These are phyloP conservation scores for Pythium dissotocum DNA, from an alignment of 352 stramenopile species.

Conservation along the genomic window DNA sequence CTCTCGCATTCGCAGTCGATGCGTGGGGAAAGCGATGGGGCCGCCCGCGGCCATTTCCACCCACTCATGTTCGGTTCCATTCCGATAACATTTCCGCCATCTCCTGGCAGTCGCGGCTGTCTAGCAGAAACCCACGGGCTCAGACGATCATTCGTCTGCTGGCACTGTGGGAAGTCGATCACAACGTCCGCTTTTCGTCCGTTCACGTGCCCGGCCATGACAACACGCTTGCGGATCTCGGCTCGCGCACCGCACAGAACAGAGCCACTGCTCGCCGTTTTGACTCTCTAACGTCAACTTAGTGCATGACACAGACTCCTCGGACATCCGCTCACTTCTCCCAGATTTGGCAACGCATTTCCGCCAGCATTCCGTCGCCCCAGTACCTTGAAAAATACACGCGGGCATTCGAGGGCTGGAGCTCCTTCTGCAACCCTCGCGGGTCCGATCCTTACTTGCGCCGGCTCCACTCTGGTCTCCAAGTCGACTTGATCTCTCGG, in stretches of 20 bases:
- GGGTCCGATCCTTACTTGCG: background rate
- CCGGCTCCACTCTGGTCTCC: background rate
- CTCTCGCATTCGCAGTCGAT: background rate
- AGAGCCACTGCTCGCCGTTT: background rate
- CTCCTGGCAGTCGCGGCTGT: constrained; percentile 18
- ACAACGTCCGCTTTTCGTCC: background rate
- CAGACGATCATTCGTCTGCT: constrained; percentile 9
- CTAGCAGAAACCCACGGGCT: constrained; percentile 3
- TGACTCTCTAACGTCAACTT: background rate
- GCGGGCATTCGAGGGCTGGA: background rate
- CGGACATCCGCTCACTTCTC: background rate
- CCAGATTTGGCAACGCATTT: background rate
- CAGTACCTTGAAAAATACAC: background rate
- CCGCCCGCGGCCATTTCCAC: too few species aligned
- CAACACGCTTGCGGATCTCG: background rate
- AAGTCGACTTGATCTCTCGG: background rate
- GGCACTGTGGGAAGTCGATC: background rate
- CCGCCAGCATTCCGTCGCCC: background rate
- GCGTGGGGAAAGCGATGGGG: background rate
- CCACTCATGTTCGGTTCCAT: constrained; percentile 21
- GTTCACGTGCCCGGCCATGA: background rate
- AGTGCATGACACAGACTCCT: background rate
- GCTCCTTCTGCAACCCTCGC: background rate
- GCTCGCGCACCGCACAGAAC: background rate
- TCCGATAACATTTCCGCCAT: constrained; percentile 29